phyloP scores from a whole-genome alignment of 2,329 filamentous ascomycete species.

The Laburnicola sp. region DNA sequence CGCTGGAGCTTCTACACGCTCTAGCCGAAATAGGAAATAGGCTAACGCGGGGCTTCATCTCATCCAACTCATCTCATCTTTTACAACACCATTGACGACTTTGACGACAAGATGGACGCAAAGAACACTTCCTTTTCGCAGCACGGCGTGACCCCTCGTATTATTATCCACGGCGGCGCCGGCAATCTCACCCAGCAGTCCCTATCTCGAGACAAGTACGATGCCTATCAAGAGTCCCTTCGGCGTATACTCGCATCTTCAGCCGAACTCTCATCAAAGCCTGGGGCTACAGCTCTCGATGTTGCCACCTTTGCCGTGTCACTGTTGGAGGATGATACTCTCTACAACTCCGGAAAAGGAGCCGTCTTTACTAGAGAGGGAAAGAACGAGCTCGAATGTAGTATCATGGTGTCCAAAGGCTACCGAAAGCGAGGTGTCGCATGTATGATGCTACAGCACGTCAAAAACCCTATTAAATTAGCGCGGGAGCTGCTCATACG shows the following conservation, averaged over 20 bases:
- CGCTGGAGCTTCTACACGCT: too few relatives aligned
- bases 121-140: not conserved
- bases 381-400: conserved; percentile 82
- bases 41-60: too few relatives aligned
- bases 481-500: conserved; percentile 71
- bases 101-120: not conserved
- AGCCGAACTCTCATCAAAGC: conserved; percentile 2
- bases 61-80: too few relatives aligned
- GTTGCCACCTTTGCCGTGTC: conserved; percentile 73
- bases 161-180: conserved; percentile 55
- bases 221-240: conserved; percentile 41
- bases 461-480: conserved; percentile 79
- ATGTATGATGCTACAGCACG: conserved; percentile 70
- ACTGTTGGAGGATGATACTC: conserved; percentile 1
- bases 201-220: conserved; percentile 42
- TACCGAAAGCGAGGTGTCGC: conserved; percentile 76
- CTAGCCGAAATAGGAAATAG: too few relatives aligned
- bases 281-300: conserved; percentile 4
- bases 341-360: conserved; percentile 72
- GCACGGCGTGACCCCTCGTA: conserved; percentile 42
- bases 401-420: conserved; percentile 78
- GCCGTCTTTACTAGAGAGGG: conserved; percentile 85
- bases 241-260: conserved; percentile 12
- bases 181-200: conserved; percentile 51
- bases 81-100: too few relatives aligned